Evolutionary conservation across 1,284 basidiomycete genomes (phyloP), one percentile per base, ranked within the genome.

Genomic region (Xanthoconium separans): DNA sequence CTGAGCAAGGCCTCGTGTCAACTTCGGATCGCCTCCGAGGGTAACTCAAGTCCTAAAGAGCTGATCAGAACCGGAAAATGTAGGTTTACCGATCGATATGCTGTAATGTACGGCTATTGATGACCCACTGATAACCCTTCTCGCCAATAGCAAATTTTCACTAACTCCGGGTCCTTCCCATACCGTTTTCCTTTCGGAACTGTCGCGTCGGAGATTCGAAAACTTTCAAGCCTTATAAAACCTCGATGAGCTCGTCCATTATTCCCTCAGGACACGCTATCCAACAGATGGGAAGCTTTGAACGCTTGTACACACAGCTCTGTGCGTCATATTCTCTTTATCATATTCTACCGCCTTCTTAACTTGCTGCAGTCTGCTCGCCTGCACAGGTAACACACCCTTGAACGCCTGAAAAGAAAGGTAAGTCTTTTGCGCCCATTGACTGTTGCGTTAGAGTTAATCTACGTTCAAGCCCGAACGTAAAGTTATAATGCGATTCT

Each of bases 251-350:
- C 42, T 10, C 20, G 1, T 18, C 15, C 2, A 27, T 24, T 15
- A 9, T 52, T 52, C 44, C 57, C 49, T 50, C 65, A 69, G 53
- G 58, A 9, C 48, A 54, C 58, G 40, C 51, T 68, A 61, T 60
- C 68, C 66, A 70, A 69, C 65, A 69, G 65, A 67, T 67, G 65
- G 68, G 68, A 67, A 51, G 61, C 65, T 69, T 68, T 56, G 66
- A 57, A 46, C 68, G 63, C 61, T 45, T 59, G 29, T 69, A 69
- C 61, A 53, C 58, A 55, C 65, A 64, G 43, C 66, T 66, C 56
- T 57, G 65, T 67, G 47, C 51, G 65, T 70, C 6, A 46, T 45
- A 13, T 27, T 27, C 12, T 47, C 37, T 44, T 44, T 42, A 8
- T 51, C 22, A 20, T 40, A 46, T 43, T 2, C 15, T 34, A 10